Percentiles rank a stretch among this genome's conserved stretches.
These are phyloP conservation scores for Babesia microti DNA, from an alignment of 169 alveolate species.

Conservation along the genomic window DNA sequence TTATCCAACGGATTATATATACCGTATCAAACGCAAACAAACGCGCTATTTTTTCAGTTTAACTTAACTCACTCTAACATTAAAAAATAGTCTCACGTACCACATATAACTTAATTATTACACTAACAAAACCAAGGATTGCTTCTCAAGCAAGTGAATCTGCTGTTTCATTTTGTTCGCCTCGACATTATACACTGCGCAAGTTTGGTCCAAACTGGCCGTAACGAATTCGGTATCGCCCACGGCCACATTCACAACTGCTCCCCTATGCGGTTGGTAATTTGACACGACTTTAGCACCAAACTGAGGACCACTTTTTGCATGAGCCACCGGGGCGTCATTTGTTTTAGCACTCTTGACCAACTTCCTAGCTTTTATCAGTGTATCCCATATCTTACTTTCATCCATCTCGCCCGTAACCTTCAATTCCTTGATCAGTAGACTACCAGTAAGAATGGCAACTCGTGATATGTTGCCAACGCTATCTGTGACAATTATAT, in stretches of 20 bases:
- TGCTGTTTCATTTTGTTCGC: conserved; percentile 12
- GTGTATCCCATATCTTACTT: conserved; percentile 3
- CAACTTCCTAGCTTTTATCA: conserved; percentile 38
- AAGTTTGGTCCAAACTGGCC: conserved; percentile 26
- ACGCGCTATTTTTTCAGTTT: no score
- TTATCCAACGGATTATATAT: no score
- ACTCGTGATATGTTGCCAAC: conserved; percentile 47
- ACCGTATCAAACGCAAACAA: no score
- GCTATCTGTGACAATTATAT: conserved; percentile 47
- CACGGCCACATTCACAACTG: conserved; percentile 24
- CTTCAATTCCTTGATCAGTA: conserved; percentile 15
- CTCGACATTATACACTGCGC: conserved; percentile 11
- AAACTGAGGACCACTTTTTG: conserved; percentile 34
- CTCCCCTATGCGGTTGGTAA: conserved; percentile 34
- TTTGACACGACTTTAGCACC: conserved; percentile 12
- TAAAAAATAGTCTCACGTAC: no score
- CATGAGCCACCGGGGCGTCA: conserved; percentile 38
- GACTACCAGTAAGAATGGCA: conserved; percentile 43
- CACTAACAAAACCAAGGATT: conserved; percentile 19
- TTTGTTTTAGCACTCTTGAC: conserved; percentile 25
- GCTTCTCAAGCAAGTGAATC: conserved; percentile 35
- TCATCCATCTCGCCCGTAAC: conserved; percentile 8
- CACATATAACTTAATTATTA: no score
- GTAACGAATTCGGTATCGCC: conserved; percentile 25
- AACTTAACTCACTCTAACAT: no score